Percentiles rank a stretch among this genome's conserved stretches.
These are phyloP conservation scores for Golubevia pallescens DNA, from an alignment of 1,284 basidiomycete species.

Conservation along the genomic window DNA sequence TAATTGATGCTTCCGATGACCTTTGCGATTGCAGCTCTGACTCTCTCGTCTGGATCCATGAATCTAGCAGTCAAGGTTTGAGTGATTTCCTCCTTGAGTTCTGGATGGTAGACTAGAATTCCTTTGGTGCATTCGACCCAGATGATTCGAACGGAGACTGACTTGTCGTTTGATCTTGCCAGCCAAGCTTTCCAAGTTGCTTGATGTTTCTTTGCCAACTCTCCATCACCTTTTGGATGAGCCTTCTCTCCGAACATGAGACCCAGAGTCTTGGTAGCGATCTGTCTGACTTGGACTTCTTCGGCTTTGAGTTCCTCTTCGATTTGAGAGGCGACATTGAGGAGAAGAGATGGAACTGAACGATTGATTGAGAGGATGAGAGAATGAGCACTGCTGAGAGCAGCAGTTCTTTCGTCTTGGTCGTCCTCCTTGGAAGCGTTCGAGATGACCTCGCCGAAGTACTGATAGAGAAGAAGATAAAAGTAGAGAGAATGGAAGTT, in stretches of 20 bases:
- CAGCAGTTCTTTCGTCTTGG: conserved; percentile 31
- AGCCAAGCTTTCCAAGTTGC: conserved; percentile 87
- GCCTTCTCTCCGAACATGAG: conserved; percentile 76
- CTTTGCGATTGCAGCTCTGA: conserved; percentile 82
- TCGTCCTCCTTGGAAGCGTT: conserved; percentile 64
- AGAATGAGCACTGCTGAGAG: conserved; percentile 76
- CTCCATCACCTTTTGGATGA: conserved; percentile 36
- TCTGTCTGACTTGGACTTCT: conserved; percentile 74
- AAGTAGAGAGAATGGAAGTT: conserved; percentile 80
- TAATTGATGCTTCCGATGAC: conserved; percentile 85
- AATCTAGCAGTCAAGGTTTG: conserved; percentile 33
- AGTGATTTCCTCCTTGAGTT: conserved; percentile 66
- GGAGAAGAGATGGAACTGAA: conserved; percentile 79
- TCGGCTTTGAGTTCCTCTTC: conserved; percentile 87
- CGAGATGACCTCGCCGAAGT: conserved; percentile 63
- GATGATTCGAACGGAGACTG: conserved; percentile 74
- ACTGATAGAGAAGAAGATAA: conserved; percentile 78
- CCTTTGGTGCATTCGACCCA: conserved; percentile 77
- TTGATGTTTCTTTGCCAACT: conserved; percentile 81
- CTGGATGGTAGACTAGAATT: conserved; percentile 74
- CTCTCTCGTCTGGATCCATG: conserved; percentile 85
- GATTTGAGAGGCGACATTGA: conserved; percentile 89
- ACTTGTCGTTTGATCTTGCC: conserved; percentile 79
- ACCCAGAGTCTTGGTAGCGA: conserved; percentile 84
- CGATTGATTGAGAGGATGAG: conserved; percentile 84